Evolutionary conservation across 805 yeast species (phyloP).

Genomic region (Barnettozyma salicaria): DNA sequence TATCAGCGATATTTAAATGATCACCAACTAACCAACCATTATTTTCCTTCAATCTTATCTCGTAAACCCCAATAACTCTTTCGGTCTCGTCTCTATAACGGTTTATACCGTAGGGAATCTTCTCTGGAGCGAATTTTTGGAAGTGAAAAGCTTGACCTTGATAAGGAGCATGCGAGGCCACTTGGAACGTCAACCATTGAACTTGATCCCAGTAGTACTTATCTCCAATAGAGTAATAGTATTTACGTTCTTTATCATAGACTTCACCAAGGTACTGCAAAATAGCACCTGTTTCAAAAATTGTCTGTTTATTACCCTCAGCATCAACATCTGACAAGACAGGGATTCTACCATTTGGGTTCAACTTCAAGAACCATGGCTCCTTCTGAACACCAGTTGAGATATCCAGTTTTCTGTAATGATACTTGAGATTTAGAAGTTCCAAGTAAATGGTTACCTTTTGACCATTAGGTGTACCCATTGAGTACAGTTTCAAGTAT

Average conservation of each 20-base stretch:
- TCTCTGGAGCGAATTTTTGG: slow-evolving; percentile 38
- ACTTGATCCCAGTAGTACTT: slow-evolving; percentile 44
- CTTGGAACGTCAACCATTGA: slow-evolving; percentile 51
- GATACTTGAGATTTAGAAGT: slow-evolving; percentile 29
- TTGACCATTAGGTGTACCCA: slow-evolving; percentile 37
- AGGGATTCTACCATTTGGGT: slow-evolving; percentile 63
- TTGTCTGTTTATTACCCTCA: slow-evolving; percentile 37
- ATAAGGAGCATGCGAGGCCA: slow-evolving; percentile 57
- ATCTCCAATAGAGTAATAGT: slow-evolving; percentile 31
- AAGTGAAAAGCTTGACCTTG: slow-evolving; percentile 58
- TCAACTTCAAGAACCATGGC: slow-evolving; percentile 49
- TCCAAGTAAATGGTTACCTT: slow-evolving; percentile 33
- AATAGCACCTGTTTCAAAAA: slow-evolving; percentile 58
- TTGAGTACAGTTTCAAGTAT: slow-evolving; percentile 39
- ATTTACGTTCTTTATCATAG: slow-evolving; percentile 49
- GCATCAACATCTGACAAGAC: slow-evolving; percentile 36
- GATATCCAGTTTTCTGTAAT: slow-evolving; percentile 37
- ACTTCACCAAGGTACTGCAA: slow-evolving; percentile 52
- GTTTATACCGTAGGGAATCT: slow-evolving; percentile 47
- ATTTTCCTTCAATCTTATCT: slow-evolving; percentile 42
- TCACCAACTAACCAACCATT: slow-evolving; percentile 57
- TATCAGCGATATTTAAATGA: slow-evolving; percentile 54
- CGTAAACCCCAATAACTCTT: slow-evolving; percentile 49
- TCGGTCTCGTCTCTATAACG: slow-evolving; percentile 47
- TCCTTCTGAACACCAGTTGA: slow-evolving; percentile 42